Conservation (phyloP, 345 rosid genomes). For the Anastatica hierochuntica region DNA sequence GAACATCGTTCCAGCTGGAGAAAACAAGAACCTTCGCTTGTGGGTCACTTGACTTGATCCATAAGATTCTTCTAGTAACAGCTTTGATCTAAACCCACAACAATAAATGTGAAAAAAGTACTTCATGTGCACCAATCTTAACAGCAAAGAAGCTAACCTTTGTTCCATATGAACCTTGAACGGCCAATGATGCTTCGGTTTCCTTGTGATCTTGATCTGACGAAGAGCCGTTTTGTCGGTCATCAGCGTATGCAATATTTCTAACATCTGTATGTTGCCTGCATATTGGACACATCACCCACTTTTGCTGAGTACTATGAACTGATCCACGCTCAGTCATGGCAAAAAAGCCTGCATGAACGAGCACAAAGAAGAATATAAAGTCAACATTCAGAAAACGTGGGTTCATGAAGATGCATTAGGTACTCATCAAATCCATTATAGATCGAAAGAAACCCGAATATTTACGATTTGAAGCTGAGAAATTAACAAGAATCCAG, state of each 20-base stretch:
- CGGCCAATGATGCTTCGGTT: constrained; percentile 46
- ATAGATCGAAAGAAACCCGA: neutral
- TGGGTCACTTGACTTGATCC: constrained; percentile 69
- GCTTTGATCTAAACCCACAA: constrained; percentile 69
- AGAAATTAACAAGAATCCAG: too few species aligned
- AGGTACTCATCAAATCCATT: too few species aligned
- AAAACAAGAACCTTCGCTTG: constrained; percentile 83
- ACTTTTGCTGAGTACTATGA: constrained; percentile 41
- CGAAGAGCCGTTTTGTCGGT: constrained; percentile 35
- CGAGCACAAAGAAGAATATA: constrained; percentile 9
- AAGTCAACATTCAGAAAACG: constrained; percentile 3
- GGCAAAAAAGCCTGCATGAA: constrained; percentile 56
- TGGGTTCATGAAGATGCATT: too few species aligned
- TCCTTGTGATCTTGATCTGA: constrained; percentile 38
- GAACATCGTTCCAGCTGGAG: constrained; percentile 99
- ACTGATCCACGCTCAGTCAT: constrained; percentile 54
- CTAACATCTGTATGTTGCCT: constrained; percentile 79
- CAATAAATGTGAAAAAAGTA: constrained; percentile 4
- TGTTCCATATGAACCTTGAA: constrained; percentile 95
- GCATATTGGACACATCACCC: constrained; percentile 95
- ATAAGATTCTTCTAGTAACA: constrained; percentile 71
- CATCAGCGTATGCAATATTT: constrained; percentile 79
- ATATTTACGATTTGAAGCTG: neutral
- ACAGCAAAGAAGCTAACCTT: constrained; percentile 41
- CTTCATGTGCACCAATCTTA: constrained; percentile 2